Percentiles rank a stretch among this genome's conserved stretches.
Evolutionary conservation across 2,329 filamentous ascomycete genomes (phyloP).

Genomic region (Epichloe sp.): DNA sequence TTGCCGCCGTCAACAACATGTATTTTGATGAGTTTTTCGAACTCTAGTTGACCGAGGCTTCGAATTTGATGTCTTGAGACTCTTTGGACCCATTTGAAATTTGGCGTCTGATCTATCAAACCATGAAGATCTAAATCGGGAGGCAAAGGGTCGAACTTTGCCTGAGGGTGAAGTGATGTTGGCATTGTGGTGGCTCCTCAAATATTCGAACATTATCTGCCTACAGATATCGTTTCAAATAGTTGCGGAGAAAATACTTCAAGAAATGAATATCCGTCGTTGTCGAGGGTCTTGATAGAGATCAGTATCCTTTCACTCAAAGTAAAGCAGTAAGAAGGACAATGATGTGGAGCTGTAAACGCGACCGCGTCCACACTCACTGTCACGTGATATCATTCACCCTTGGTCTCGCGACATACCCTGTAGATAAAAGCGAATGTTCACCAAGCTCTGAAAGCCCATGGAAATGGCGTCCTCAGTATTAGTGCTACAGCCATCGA

Average conservation of each 20-base stretch:
- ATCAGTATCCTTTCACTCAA: too few species aligned
- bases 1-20: slow-evolving; percentile 79
- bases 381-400: neutral
- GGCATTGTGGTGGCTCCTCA: slow-evolving; percentile 45
- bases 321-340: neutral
- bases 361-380: neutral
- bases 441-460: too few species aligned
- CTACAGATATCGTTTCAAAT: neutral
- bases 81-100: slow-evolving; percentile 77
- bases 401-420: too few species aligned
- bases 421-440: neutral
- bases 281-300: neutral
- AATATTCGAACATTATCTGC: neutral
- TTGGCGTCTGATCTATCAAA: slow-evolving; percentile 65
- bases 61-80: slow-evolving; percentile 70
- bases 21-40: slow-evolving; percentile 72
- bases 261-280: too few species aligned
- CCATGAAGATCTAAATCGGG: slow-evolving; percentile 67
- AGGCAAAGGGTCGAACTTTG: slow-evolving; percentile 82
- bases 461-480: too few species aligned
- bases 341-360: neutral
- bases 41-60: slow-evolving; percentile 60
- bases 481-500: too few species aligned
- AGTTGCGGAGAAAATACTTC: too few species aligned
- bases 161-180: slow-evolving; percentile 59